Evolutionary conservation across 1,284 basidiomycete species (phyloP), one percentile per base, ranked within the genome.

Genomic region (Coriolopsis trogii): DNA sequence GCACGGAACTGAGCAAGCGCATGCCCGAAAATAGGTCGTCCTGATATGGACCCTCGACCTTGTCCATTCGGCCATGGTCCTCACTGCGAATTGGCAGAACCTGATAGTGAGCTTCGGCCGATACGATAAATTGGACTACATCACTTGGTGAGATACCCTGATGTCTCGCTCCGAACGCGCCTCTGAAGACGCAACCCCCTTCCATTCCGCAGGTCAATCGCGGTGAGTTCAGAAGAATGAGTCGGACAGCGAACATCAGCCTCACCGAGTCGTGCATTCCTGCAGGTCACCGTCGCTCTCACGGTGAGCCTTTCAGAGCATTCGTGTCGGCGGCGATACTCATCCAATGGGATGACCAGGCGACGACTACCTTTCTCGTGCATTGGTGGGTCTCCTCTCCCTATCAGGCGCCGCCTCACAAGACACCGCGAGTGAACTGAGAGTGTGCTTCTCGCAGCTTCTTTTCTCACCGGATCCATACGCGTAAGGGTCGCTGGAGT

Each of bases 31-130:
- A n/a, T 33, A 51, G 53, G 48, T 50, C 18, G 45, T 34, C 18
- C 16, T 46, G 12, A 38, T 55, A 16, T 55, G 54, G 54, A n/a
- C 39, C 2, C 37, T 55, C 21, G 54, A 55, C 34, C 31, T 43
- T 7, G 23, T 42, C 4, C 54, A 55, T 34, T 51, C 54, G 34
- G 49, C 38, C 16, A 56, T 56, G 54, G 46, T 52, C 3, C 41
- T 45, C 18, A 41, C 42, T 9, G 54, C 54, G 12, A 56, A 56
- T 43, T 56, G 54, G 54, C 41, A 56, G 25, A 51, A 56, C 33
- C 42, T 56, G 29, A 16, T 51, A n/a, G 28, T n/a, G 7, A 38
- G 30, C 28, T 51, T 56, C 21, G 54, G 54, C 1, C 23, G 21
- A 3, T 56, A 33, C 10, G 42, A 42, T 9, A 16, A 20, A 12